Conservation (phyloP, 148 eudicot genomes). For the Chenopodium formosanum region DNA sequence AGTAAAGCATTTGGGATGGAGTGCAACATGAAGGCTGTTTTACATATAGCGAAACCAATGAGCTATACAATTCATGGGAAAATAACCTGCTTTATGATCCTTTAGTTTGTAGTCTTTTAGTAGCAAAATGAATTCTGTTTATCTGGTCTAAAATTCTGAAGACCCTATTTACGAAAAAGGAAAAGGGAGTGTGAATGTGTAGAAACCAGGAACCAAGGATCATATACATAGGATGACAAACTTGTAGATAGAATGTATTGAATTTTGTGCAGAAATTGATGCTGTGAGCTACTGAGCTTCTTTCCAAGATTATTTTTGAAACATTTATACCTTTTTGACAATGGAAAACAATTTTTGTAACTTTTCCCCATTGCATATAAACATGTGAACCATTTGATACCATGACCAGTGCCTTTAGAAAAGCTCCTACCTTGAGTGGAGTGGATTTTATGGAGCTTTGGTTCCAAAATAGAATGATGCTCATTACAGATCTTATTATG, state of each 20-base stretch:
- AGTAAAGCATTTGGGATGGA: background rate
- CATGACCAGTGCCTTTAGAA: background rate
- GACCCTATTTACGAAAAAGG: background rate
- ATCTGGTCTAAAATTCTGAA: background rate
- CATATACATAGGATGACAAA: too few species aligned
- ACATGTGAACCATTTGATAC: background rate
- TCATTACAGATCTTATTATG: background rate
- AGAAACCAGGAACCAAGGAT: background rate
- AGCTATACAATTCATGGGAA: too few species aligned
- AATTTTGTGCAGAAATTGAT: background rate
- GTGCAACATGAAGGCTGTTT: too few species aligned
- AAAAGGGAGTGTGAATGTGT: background rate
- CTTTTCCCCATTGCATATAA: background rate
- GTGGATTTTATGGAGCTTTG: background rate
- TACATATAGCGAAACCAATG: too few species aligned
- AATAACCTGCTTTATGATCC: background rate
- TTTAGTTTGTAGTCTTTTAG: background rate
- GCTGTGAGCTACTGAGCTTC: background rate
- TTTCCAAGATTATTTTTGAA: background rate
- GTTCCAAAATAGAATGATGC: background rate
- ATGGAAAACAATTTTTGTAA: background rate
- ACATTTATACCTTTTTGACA: background rate
- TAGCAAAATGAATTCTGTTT: background rate
- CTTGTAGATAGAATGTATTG: background rate
- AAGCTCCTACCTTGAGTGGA: background rate